Evolutionary conservation across 2,329 filamentous ascomycete genomes (phyloP).

Genomic region (Setomelanomma holmii): DNA sequence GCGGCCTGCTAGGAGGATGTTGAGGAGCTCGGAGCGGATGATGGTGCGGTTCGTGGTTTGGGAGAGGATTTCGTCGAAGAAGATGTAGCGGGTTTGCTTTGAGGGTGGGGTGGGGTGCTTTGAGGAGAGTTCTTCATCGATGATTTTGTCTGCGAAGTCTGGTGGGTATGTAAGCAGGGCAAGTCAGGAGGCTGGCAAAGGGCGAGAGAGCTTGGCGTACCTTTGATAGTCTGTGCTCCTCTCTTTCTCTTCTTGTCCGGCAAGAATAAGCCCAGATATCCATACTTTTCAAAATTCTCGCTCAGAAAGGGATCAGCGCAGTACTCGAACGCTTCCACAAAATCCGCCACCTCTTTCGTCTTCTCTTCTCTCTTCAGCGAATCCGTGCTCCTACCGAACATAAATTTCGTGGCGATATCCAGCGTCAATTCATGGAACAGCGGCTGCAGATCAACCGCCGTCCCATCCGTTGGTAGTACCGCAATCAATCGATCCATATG

Average conservation of each 20-base stretch:
- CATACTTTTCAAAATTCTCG: constrained; percentile 19
- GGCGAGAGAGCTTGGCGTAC: too few species aligned
- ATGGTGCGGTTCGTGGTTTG: constrained; percentile 18
- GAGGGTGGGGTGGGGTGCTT: background rate
- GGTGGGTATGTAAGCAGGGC: too few species aligned
- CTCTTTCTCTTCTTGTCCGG: constrained; percentile 17
- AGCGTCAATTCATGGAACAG: constrained; percentile 34
- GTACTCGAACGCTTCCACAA: constrained; percentile 34
- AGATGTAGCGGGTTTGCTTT: constrained; percentile 21
- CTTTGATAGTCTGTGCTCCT: background rate
- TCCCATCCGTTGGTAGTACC: constrained; percentile 26
- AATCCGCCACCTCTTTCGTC: constrained; percentile 12
- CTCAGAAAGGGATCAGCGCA: constrained; percentile 21
- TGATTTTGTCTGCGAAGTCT: constrained; percentile 23
- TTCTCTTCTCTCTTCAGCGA: constrained; percentile 3
- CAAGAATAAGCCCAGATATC: constrained; percentile 16
- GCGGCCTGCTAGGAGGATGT: constrained; percentile 44
- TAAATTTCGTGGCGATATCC: constrained; percentile 33
- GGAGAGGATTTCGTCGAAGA: constrained; percentile 32
- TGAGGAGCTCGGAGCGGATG: constrained; percentile 40
- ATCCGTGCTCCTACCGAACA: constrained; percentile 36
- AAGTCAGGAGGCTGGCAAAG: too few species aligned
- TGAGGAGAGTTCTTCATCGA: constrained; percentile 15
- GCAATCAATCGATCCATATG: constrained; percentile 27
- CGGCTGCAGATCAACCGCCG: constrained; percentile 32